Conservation (phyloP, 805 yeast species). For the Ogataea neopini region DNA sequence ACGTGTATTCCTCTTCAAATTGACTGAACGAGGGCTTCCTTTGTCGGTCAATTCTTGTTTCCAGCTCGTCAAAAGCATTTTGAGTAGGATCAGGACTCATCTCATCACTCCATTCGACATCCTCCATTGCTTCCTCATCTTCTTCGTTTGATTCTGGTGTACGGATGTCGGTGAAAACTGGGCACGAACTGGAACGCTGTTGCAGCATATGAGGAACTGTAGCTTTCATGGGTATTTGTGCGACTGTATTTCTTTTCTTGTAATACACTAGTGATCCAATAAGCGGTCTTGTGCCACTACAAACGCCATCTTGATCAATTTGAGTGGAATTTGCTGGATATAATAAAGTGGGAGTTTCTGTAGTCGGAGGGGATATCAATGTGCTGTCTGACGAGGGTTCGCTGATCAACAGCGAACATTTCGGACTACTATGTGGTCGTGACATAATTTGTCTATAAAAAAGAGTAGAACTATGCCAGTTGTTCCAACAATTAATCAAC, state of each 20-base stretch:
- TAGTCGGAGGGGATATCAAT: not conserved
- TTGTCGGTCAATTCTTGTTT: conserved; percentile 17
- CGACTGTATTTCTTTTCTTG: conserved; percentile 16
- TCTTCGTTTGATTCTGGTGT: not conserved
- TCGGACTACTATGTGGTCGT: conserved; percentile 4
- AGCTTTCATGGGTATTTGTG: conserved; percentile 3
- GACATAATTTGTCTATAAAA: too few species aligned
- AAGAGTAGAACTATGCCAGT: too few species aligned
- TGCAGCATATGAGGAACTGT: not conserved
- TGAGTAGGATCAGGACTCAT: conserved; percentile 2
- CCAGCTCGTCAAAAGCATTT: conserved; percentile 21
- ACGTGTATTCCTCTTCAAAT: conserved; percentile 18
- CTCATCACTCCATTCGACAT: not conserved
- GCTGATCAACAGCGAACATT: conserved; percentile 14
- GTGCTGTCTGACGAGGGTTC: conserved; percentile 3
- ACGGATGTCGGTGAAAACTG: conserved; percentile 1
- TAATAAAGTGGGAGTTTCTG: not conserved
- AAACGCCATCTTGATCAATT: not conserved
- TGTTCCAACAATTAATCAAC: too few species aligned
- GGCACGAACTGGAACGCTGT: conserved; percentile 6
- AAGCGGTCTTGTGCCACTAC: conserved; percentile 30
- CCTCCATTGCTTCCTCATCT: not conserved
- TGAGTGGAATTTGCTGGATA: not conserved
- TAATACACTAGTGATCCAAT: conserved; percentile 33
- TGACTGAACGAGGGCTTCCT: conserved; percentile 17